These are phyloP conservation scores for Penstemon davidsonii DNA, from an alignment of 257 asterid genomes.

Conservation along the genomic window DNA sequence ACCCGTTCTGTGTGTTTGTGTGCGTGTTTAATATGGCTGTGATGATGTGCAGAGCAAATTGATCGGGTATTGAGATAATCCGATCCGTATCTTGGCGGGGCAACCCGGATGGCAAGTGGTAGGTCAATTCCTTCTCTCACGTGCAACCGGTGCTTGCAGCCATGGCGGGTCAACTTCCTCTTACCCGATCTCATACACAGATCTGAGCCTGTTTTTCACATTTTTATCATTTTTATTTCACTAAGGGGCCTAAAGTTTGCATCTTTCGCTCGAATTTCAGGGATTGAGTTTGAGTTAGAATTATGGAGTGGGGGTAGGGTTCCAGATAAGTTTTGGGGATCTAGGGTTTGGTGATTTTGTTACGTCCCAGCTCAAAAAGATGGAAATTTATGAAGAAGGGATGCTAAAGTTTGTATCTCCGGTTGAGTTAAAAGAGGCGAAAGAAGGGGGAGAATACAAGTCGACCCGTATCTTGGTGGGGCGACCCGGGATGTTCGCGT, in stretches of 20 bases:
- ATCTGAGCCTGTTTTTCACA: not conserved
- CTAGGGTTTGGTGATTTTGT: too few species aligned
- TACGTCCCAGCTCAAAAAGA: too few species aligned
- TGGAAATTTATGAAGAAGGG: too few species aligned
- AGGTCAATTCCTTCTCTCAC: not conserved
- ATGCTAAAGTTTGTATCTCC: not conserved
- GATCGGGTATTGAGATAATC: not conserved
- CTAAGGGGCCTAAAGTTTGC: not conserved
- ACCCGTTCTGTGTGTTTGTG: too few species aligned
- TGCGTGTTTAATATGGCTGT: not conserved
- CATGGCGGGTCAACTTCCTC: not conserved
- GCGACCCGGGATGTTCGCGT: not conserved
- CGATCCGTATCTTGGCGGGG: not conserved
- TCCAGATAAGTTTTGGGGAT: too few species aligned
- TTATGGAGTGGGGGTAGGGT: too few species aligned
- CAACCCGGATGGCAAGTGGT: not conserved
- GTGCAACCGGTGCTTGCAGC: not conserved
- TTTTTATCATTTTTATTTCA: not conserved
- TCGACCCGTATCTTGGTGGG: conserved; percentile 36
- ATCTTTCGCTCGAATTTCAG: too few species aligned
- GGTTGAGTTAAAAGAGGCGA: conserved; percentile 1
- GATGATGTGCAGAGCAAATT: not conserved
- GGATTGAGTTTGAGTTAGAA: too few species aligned
- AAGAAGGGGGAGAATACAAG: not conserved
- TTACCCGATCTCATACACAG: not conserved